Evolutionary conservation across 176 grass and related monocot species (phyloP).

Genomic region (Microstegium vimineum): DNA sequence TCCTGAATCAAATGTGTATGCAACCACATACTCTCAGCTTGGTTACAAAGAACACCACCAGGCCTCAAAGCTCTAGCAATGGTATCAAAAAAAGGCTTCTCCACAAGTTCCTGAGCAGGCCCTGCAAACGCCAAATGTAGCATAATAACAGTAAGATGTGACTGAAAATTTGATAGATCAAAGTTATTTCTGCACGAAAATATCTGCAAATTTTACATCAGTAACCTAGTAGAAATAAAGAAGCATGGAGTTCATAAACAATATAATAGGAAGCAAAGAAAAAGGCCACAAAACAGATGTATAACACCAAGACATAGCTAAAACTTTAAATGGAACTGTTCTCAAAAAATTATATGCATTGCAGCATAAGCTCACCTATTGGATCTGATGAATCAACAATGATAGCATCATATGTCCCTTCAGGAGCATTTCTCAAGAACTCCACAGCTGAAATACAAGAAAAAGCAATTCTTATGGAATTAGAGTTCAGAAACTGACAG

Average conservation of each 20-base stretch:
- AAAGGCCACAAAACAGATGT: background rate
- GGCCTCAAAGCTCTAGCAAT: slow-evolving; percentile 82
- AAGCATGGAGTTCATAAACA: background rate
- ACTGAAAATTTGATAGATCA: background rate
- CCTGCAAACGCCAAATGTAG: slow-evolving; percentile 42
- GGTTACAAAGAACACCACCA: slow-evolving; percentile 96
- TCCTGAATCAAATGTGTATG: slow-evolving; percentile 95
- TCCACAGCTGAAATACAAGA: slow-evolving; percentile 66
- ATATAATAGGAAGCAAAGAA: background rate
- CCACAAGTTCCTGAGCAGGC: slow-evolving; percentile 89
- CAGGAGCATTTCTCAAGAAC: slow-evolving; percentile 73
- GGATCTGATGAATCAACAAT: slow-evolving; percentile 99
- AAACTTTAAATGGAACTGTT: background rate
- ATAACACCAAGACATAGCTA: background rate
- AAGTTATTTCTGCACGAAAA: background rate
- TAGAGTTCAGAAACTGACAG: background rate
- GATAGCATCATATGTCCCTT: slow-evolving; percentile 89
- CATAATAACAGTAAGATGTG: background rate
- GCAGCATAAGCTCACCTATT: slow-evolving; percentile 55
- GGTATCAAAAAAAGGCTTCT: slow-evolving; percentile 93
- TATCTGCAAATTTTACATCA: background rate
- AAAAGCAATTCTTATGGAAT: slow-evolving; percentile 21
- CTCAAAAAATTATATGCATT: background rate
- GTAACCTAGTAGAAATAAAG: background rate
- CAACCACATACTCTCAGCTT: slow-evolving; percentile 91